Base-by-base conservation (phyloP, 2,329 filamentous ascomycete genomes). In the Hymenoscyphus albidus region DNA sequence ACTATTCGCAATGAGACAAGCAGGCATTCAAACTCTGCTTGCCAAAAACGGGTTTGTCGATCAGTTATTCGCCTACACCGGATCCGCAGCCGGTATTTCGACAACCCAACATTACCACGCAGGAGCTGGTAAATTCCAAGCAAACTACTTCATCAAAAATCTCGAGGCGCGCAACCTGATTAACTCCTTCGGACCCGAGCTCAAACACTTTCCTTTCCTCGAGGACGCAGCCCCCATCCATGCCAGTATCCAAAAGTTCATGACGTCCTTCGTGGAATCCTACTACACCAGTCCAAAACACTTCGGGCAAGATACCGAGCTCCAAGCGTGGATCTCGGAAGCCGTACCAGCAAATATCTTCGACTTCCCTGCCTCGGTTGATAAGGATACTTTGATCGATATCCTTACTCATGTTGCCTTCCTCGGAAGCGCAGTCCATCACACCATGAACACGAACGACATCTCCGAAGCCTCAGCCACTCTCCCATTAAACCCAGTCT, bases 241-340 rank as follows among this genome's bases (percentile, higher is more conserved):
- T 57, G 68, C 72, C 57, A 75, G 73, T 3, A 78, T 79, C 58
- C 70, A 71, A 3, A 62, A 64, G 0, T 82, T 82, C 70, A 76
- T 81, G 67, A 70, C 68, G 10, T 63, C 74, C 2, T 80, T 81
- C 64, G 74, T 82, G n/a, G 70, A 78, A 48, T 77, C 80, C 0
- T 82, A 80, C 72, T 83, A 83, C 71, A 3, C 64, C 1, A 69
- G 67, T 35, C 73, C 78, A 58, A 59, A 61, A 1, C 71, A 70
- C 6, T 66, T 82, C 10, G 60, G 62, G 1, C 61, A 63, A 3
- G 81, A 83, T 67, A 27, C 57, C 0, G 81, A 83, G 64, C 69
- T 83, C 0, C 76, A 79, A 62, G 73, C 73, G n/a, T 83, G 80
- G 80, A 74, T 80, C 35, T 56, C 60, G 1, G 80, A 83, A 72